A percentile compares a stretch with the other conserved stretches of the same genome.
Conservation (phyloP, 305 asterid genomes). For the Rubia occidens region DNA sequence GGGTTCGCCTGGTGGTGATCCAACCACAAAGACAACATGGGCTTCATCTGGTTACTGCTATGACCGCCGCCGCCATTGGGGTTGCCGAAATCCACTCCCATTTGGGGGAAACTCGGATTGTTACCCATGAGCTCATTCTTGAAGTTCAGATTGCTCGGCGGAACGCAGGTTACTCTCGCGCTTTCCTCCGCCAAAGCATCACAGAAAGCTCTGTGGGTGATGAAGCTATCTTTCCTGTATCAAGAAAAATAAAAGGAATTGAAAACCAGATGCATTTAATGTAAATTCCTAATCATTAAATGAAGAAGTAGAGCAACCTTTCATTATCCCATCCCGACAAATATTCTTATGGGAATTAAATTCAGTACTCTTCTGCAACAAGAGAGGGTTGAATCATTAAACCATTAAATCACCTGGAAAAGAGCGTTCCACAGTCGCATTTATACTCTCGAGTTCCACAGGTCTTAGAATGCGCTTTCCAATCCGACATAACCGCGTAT, state of each 20-base stretch:
- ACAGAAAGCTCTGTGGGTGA: slow-evolving; percentile 51
- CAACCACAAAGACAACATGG: slow-evolving; percentile 33
- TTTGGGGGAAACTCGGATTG: slow-evolving; percentile 21
- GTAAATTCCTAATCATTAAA: slow-evolving; percentile 8
- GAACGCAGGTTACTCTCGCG: slow-evolving; percentile 31
- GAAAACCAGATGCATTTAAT: slow-evolving; percentile 3
- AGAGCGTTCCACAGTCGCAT: slow-evolving; percentile 86
- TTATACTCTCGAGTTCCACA: slow-evolving; percentile 87
- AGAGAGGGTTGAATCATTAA: not conserved
- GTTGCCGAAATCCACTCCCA: slow-evolving; percentile 27
- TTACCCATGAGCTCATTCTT: slow-evolving; percentile 23
- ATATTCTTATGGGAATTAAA: slow-evolving; percentile 31
- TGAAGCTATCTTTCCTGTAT: slow-evolving; percentile 44
- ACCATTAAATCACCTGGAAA: slow-evolving; percentile 50
- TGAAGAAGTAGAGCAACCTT: slow-evolving; percentile 23
- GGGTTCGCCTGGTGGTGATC: slow-evolving; percentile 19
- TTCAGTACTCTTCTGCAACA: not conserved
- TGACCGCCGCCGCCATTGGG: not conserved
- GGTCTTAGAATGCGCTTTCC: slow-evolving; percentile 86
- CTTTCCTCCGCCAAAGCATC: slow-evolving; percentile 50
- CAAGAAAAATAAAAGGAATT: not conserved
- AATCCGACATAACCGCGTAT: slow-evolving; percentile 81
- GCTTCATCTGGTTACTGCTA: slow-evolving; percentile 25
- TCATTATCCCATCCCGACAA: slow-evolving; percentile 29
- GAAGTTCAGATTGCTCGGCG: slow-evolving; percentile 31